Evolutionary conservation across 2,329 filamentous ascomycete genomes (phyloP).

Genomic region (Parascedosporium putredinis): DNA sequence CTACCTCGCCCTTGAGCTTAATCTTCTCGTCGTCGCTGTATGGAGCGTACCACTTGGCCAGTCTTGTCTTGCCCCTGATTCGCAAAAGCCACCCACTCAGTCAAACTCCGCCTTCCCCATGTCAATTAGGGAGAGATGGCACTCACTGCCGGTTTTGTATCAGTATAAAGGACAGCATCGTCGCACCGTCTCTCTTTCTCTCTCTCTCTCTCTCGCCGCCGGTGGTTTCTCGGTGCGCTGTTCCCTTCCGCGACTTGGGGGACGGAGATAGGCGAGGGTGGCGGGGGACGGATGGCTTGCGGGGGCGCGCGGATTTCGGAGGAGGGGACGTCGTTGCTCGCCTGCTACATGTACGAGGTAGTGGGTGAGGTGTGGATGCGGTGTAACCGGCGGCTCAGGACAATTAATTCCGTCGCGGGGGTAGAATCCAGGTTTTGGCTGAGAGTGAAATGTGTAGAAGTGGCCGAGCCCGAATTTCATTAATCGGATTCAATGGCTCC

Average conservation of each 20-base stretch:
- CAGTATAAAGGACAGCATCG: slow-evolving; percentile 67
- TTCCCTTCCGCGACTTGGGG: neutral
- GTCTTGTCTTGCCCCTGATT: slow-evolving; percentile 84
- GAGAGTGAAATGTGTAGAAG: too few relatives aligned
- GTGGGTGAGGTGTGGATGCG: too few relatives aligned
- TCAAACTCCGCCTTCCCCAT: neutral
- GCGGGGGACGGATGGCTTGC: too few relatives aligned
- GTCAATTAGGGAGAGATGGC: neutral
- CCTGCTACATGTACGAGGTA: too few relatives aligned
- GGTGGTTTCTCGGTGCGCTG: neutral
- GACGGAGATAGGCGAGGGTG: too few relatives aligned
- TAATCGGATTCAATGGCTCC: too few relatives aligned
- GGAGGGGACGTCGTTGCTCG: too few relatives aligned
- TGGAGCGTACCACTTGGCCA: slow-evolving; percentile 98
- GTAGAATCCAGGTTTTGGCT: too few relatives aligned
- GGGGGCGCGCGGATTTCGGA: too few relatives aligned
- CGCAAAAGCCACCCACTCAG: neutral
- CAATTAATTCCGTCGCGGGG: too few relatives aligned
- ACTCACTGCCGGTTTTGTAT: slow-evolving; percentile 72
- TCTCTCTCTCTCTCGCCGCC: neutral
- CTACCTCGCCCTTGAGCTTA: slow-evolving; percentile 92
- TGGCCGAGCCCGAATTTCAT: too few relatives aligned
- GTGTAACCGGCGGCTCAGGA: too few relatives aligned
- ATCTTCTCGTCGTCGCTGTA: slow-evolving; percentile 99
- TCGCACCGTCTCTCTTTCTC: neutral